phyloP scores from a whole-genome alignment of 371 early-diverging fungal genomes.

The Mortierella sp. region DNA sequence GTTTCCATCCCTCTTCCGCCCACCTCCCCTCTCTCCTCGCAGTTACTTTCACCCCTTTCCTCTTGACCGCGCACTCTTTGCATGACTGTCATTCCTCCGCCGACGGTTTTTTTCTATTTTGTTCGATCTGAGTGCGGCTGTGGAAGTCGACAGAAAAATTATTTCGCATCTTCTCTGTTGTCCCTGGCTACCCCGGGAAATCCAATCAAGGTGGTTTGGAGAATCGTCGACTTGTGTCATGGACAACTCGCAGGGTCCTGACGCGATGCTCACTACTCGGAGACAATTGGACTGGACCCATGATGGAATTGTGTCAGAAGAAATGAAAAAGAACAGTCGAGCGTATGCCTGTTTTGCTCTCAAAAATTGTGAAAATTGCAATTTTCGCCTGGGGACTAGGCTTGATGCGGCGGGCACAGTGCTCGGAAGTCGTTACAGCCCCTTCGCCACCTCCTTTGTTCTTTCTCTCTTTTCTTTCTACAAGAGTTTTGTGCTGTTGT shows the following conservation, averaged over 20 bases:
- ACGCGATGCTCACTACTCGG: slow-evolving; percentile 8
- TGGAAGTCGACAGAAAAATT: background rate
- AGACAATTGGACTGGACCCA: background rate
- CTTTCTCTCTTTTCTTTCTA: too few relatives aligned
- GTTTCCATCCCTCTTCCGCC: background rate
- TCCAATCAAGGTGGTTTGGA: background rate
- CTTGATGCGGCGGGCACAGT: slow-evolving; percentile 11
- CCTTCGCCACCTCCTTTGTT: background rate
- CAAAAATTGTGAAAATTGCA: slow-evolving; percentile 22
- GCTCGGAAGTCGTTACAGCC: background rate
- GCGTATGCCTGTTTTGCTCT: background rate
- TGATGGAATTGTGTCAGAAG: slow-evolving; percentile 10
- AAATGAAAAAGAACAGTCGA: background rate
- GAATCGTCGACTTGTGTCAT: background rate
- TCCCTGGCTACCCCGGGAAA: background rate
- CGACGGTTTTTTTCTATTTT: background rate
- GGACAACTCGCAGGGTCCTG: background rate
- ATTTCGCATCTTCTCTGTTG: background rate
- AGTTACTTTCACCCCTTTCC: background rate
- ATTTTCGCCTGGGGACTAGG: slow-evolving; percentile 23
- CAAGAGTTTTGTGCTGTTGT: background rate
- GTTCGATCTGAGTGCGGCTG: background rate
- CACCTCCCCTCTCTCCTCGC: background rate
- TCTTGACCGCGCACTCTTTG: background rate
- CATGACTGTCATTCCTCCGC: slow-evolving; percentile 10